Base-by-base conservation (phyloP, 176 grass and related monocot genomes). In the Triticum urartu region DNA sequence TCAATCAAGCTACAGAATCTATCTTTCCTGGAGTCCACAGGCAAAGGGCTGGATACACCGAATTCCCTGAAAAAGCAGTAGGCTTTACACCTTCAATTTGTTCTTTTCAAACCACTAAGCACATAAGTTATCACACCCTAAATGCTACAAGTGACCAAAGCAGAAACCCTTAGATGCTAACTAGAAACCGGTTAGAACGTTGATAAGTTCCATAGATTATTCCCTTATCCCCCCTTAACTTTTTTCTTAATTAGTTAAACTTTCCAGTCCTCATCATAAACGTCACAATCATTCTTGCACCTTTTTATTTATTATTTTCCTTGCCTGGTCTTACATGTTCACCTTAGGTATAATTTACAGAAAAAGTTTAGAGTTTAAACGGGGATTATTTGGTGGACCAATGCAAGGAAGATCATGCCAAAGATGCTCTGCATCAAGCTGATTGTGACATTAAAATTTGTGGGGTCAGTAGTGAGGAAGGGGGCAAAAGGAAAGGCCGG, bases 381-480 rank as follows among this genome's bases (percentile, higher is more conserved):
- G 28, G 61, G 71, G 84, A 73, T 75, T 80, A 87, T 86, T 68
- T 83, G 47, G 89, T 91, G 86, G 34, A 71, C 76, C 79, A 93
- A 83, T 72, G 77, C 85, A 83, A 47, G 69, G 79, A 78, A 89
- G 89, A 95, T 93, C 79, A 93, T 86, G 84, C 84, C 82, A 79
- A 89, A 93, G 87, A 93, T 93, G 91, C 81, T 85, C 76, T 75
- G 78, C 74, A 88, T 89, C 89, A 82, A 82, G 77, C 79, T 91
- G 94, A 93, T 68, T 72, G 84, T 72, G 91, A 95, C 87, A 89
- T 82, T 86, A 78, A 90, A 72, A 74, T 90, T 92, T 88, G 79
- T 86, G 67, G 61, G 86, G 82, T 88, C 45, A 91, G 40, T 91
- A 84, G 76, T 80, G 77, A 86, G 24, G 59, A 47, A 9, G 36